Conservation (phyloP, 306 rosid species). For the Hippophae rhamnoides region DNA sequence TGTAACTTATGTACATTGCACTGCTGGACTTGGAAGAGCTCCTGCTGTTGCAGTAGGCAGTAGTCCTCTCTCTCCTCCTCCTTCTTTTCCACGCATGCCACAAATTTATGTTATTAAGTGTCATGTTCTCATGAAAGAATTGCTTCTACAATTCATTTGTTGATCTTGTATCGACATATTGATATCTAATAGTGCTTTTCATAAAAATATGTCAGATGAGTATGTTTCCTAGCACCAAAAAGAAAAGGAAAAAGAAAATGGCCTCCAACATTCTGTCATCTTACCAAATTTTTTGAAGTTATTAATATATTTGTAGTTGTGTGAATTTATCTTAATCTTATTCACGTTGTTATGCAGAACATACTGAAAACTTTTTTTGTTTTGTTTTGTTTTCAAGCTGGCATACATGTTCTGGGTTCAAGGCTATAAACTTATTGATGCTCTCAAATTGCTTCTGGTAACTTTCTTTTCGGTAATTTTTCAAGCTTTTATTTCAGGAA, state of each 20-base stretch:
- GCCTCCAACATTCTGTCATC: no score
- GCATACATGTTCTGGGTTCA: slow-evolving; percentile 93
- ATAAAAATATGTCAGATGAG: no score
- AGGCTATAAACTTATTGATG: slow-evolving; percentile 65
- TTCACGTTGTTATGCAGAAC: slow-evolving; percentile 4
- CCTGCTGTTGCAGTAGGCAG: slow-evolving; percentile 72
- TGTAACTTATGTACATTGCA: slow-evolving; percentile 82
- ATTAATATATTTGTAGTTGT: background rate
- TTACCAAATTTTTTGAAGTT: no score
- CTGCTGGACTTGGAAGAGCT: slow-evolving; percentile 99
- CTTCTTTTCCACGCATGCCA: slow-evolving; percentile 2
- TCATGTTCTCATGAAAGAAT: background rate
- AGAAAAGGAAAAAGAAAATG: no score
- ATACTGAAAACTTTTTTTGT: slow-evolving; percentile 13
- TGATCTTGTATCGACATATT: no score
- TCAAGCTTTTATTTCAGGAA: no score
- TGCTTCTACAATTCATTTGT: no score
- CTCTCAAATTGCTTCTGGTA: slow-evolving; percentile 63
- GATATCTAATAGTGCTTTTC: no score
- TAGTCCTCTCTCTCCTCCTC: slow-evolving; percentile 6
- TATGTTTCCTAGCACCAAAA: no score
- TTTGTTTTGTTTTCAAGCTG: slow-evolving; percentile 47
- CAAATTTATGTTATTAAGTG: background rate
- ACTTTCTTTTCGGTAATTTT: background rate
- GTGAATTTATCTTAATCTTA: background rate